Base-by-base conservation (phyloP, 2,329 filamentous ascomycete species). In the Teratosphaeria gauchensis region DNA sequence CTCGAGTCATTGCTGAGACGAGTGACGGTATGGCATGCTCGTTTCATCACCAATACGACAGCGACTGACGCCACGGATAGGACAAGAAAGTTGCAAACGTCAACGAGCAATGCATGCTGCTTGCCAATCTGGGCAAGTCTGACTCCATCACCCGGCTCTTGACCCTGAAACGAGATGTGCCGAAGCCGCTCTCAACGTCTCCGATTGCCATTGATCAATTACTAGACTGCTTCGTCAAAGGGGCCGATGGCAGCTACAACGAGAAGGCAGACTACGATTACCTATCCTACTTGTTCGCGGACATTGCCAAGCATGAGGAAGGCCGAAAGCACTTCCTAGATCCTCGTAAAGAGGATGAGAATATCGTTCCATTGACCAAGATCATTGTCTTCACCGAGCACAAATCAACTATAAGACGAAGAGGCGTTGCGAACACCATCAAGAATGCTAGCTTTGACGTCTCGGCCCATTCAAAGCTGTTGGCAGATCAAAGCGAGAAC, bases 191-290 rank as follows among this genome's bases (percentile, higher is more conserved):
- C 6, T 85, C 84, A 5, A 87, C 84, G 1, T 89, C 90, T 48
- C 82, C 86, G 38, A 80, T 84, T 59, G 86, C 90, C 4, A 83
- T 97, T 67, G 91, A 96, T 72, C 94, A 97, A 74, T 78, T 99
- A 32, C 84, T 99, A 72, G 94, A 97, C 73, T 87, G 95, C 66
- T 99, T 99, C 71, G 94, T 97, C 71, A 95, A 94, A 76, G 92
- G 92, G 21, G 86, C 89, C 24, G 86, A 88, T 61, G 88, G 88
- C 28, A 79, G 81, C 9, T 91, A 94, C 74, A 97, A 97, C 79
- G 87, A 88, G 69, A 42, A 87, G 30, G 91, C 91, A 61, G 83
- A 92, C 74, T 97, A 85, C 73, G 91, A 99, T 76, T 96, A 97
- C 74, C 82, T 99, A 28, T 85, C 91, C 51, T 99, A 97, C 71